These are phyloP conservation scores for Neonectria ditissima DNA, from an alignment of 2,329 filamentous ascomycete species.

Conservation along the genomic window DNA sequence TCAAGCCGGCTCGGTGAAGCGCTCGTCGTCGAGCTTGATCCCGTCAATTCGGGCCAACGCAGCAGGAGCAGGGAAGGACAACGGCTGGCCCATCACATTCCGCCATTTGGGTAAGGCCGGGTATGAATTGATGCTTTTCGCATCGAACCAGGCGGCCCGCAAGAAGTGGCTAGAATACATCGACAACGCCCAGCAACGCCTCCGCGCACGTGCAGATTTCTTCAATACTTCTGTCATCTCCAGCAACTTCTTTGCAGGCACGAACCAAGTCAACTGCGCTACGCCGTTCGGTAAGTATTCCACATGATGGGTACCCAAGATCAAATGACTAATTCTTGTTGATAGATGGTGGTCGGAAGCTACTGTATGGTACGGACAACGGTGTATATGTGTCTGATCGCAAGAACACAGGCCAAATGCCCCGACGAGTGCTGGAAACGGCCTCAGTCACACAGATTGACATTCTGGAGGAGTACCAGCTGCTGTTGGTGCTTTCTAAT, in stretches of 20 bases:
- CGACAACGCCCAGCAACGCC: conserved; percentile 86
- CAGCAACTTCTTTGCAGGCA: conserved; percentile 68
- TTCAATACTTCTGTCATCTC: conserved; percentile 79
- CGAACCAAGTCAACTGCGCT: conserved; percentile 93
- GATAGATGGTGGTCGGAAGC: conserved; percentile 89
- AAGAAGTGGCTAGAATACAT: conserved; percentile 99
- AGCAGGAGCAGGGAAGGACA: conserved; percentile 69
- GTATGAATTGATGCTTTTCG: conserved; percentile 91
- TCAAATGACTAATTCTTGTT: conserved; percentile 30
- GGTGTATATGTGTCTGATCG: conserved; percentile 94
- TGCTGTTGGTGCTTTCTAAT: conserved; percentile 91
- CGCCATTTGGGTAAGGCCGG: conserved; percentile 94
- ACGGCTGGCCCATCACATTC: conserved; percentile 96
- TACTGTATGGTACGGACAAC: conserved; percentile 93
- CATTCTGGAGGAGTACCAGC: conserved; percentile 92
- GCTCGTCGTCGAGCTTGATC: conserved; percentile 88
- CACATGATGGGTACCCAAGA: conserved; percentile 20
- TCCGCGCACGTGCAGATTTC: conserved; percentile 90
- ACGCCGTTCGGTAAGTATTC: conserved; percentile 82
- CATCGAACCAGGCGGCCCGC: conserved; percentile 84
- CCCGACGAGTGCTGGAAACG: conserved; percentile 86
- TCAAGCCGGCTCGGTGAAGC: conserved; percentile 81
- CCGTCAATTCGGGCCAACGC: conserved; percentile 62
- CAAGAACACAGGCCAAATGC: conserved; percentile 84
- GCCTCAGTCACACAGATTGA: conserved; percentile 94